Conservation (phyloP, 2,329 filamentous ascomycete genomes). For the Penicillium sp. region DNA sequence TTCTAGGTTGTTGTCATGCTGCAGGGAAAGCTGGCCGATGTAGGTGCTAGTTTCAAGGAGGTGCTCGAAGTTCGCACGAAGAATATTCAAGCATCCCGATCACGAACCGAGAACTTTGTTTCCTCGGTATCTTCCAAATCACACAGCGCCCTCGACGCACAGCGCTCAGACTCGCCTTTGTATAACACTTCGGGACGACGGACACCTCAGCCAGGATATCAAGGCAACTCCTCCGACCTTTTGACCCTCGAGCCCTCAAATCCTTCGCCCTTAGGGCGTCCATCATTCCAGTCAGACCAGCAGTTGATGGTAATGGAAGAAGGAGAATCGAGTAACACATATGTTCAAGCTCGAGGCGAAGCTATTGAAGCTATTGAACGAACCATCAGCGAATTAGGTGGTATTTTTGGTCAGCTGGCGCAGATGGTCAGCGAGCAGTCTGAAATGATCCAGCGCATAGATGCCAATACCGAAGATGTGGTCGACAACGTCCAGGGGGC, state of each 20-base stretch:
- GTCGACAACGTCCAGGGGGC: slow-evolving; percentile 98
- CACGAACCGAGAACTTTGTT: slow-evolving; percentile 92
- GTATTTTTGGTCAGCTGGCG: slow-evolving; percentile 87
- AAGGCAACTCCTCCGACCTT: slow-evolving; percentile 53
- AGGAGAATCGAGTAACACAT: slow-evolving; percentile 72
- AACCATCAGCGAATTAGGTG: slow-evolving; percentile 83
- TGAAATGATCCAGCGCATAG: slow-evolving; percentile 94
- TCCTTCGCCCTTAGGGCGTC: slow-evolving; percentile 40
- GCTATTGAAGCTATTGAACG: slow-evolving; percentile 95
- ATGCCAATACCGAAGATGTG: slow-evolving; percentile 94
- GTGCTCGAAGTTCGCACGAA: slow-evolving; percentile 92
- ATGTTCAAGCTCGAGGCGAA: slow-evolving; percentile 87
- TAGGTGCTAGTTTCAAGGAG: slow-evolving; percentile 92
- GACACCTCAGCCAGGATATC: slow-evolving; percentile 51
- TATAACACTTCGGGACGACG: slow-evolving; percentile 69
- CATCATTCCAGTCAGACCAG: slow-evolving; percentile 61
- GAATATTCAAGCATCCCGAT: slow-evolving; percentile 90
- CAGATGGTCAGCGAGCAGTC: slow-evolving; percentile 96
- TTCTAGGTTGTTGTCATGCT: slow-evolving; percentile 65
- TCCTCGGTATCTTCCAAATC: slow-evolving; percentile 74
- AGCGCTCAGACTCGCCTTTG: slow-evolving; percentile 71
- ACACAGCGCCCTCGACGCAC: slow-evolving; percentile 53
- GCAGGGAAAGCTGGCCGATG: slow-evolving; percentile 83
- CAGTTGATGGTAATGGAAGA: slow-evolving; percentile 90
- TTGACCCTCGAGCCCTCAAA: slow-evolving; percentile 68